Evolutionary conservation across 2,329 filamentous ascomycete genomes (phyloP), one percentile per base, ranked within the genome.

Genomic region (Gnomoniopsis sp.): DNA sequence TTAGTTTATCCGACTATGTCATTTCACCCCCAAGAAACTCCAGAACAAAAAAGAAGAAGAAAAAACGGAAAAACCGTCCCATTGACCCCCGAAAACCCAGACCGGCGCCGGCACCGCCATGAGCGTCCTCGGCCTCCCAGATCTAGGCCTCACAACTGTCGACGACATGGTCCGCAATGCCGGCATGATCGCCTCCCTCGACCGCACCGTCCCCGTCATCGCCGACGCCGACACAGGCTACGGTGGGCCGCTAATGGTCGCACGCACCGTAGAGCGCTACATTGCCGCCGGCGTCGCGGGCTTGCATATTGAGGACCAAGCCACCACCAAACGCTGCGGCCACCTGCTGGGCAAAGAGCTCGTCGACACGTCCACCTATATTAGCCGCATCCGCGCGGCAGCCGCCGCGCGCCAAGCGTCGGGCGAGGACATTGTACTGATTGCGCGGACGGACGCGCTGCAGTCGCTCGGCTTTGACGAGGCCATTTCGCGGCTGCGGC

Each of bases 161-260:
- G 79, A 81, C 65, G 85, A 88, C 70, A 88, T 89, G 85, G 74
- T 76, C 38, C 72, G 74, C 48, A 84, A 88, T 67, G 85, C 85
- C n/a, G 75, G 78, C 53, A 88, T 88, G 83, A 84, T 89, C 58
- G 84, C 85, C 57, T 79, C 78, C 46, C 75, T 88, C 33, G 76
- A 85, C 63, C 78, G 80, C 0, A 68, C 70, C 0, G 72, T 81
- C 0, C 86, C 86, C 0, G 68, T 89, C 21, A 87, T 88, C 63
- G 85, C 83, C 10, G 83, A 55, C 44, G 53, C 53, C 46, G 82
- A 86, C 68, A 85, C 82, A 0, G 82, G 82, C 44, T 85, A 83
- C 68, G 83, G 80, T 23, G 76, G 77, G 19, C 77, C 79, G 3
- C 70, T 78, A 33, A 81, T 79, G 74, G 78, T 86, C 41, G 76